Percentiles rank a stretch among this genome's conserved stretches.
Conservation (phyloP, 305 asterid species). For the Fraxinus velutina region DNA sequence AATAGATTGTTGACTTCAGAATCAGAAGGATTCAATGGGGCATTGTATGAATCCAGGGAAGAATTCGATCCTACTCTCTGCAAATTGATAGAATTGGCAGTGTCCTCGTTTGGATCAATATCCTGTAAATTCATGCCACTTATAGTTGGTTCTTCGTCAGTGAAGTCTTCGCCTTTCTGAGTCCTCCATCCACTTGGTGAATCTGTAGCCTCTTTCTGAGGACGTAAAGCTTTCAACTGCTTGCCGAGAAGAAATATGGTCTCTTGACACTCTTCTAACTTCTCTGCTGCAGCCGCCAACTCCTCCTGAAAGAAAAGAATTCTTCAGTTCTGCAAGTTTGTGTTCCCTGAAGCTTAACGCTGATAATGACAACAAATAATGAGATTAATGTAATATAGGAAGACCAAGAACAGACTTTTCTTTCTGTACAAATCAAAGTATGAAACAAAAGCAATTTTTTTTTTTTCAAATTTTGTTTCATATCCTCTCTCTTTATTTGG, state of each 20-base stretch:
- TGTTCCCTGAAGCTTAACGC: background rate
- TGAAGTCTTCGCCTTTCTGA: constrained; percentile 37
- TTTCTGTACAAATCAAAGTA: background rate
- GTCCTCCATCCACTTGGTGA: constrained; percentile 37
- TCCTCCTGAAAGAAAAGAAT: constrained; percentile 57
- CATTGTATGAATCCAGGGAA: constrained; percentile 39
- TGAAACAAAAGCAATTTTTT: background rate
- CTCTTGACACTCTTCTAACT: constrained; percentile 91
- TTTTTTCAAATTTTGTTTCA: background rate
- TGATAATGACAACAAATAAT: background rate
- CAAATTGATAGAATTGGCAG: constrained; percentile 35
- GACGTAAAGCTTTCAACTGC: constrained; percentile 71
- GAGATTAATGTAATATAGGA: background rate
- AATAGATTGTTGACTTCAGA: constrained; percentile 52
- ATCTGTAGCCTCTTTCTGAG: constrained; percentile 45
- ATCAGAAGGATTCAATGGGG: constrained; percentile 54
- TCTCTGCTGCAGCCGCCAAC: constrained; percentile 79
- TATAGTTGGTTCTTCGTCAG: constrained; percentile 51
- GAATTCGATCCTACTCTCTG: constrained; percentile 55
- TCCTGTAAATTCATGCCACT: constrained; percentile 51
- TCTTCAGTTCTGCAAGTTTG: background rate
- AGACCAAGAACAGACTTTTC: background rate
- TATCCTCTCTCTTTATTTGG: background rate
- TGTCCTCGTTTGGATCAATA: constrained; percentile 46
- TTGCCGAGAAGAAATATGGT: constrained; percentile 83